Conservation (phyloP, 805 yeast genomes). For the Schizosaccharomyces japonicus region DNA sequence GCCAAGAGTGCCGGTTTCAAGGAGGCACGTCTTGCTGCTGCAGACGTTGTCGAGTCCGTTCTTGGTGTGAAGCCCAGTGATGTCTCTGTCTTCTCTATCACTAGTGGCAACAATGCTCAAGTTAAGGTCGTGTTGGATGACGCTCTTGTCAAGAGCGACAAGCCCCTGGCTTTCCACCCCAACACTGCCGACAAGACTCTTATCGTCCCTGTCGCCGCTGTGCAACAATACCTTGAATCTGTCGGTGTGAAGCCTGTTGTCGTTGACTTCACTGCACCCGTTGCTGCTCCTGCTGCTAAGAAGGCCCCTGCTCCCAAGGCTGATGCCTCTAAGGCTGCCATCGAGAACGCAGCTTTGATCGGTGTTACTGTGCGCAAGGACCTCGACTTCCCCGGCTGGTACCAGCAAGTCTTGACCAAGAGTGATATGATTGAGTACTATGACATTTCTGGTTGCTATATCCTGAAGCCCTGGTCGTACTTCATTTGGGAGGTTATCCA, state of each 20-base stretch:
- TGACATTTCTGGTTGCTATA: slow-evolving; percentile 96
- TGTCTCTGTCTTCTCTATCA: slow-evolving; percentile 12
- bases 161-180: slow-evolving; percentile 14
- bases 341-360: slow-evolving; percentile 70
- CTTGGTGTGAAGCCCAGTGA: slow-evolving; percentile 29
- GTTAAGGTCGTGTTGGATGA: slow-evolving; percentile 37
- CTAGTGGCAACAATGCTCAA: slow-evolving; percentile 28
- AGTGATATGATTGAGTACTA: slow-evolving; percentile 97
- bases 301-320: slow-evolving; percentile 11
- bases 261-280: slow-evolving; percentile 14
- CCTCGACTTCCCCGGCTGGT: slow-evolving; percentile 88
- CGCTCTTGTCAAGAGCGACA: slow-evolving; percentile 17
- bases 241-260: slow-evolving; percentile 25
- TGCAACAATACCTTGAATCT: slow-evolving; percentile 22
- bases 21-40: slow-evolving; percentile 73
- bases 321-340: slow-evolving; percentile 15
- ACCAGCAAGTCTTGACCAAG: slow-evolving; percentile 82
- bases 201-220: slow-evolving; percentile 20
- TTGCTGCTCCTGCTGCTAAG: slow-evolving; percentile 15
- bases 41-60: slow-evolving; percentile 45
- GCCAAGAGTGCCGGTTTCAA: slow-evolving; percentile 48
- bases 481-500: slow-evolving; percentile 87
- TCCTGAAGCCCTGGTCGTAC: slow-evolving; percentile 87
- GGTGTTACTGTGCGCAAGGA: slow-evolving; percentile 91
- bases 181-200: slow-evolving; percentile 15